Base-by-base conservation (phyloP, 2,329 filamentous ascomycete species). In the Penicillium sp. region DNA sequence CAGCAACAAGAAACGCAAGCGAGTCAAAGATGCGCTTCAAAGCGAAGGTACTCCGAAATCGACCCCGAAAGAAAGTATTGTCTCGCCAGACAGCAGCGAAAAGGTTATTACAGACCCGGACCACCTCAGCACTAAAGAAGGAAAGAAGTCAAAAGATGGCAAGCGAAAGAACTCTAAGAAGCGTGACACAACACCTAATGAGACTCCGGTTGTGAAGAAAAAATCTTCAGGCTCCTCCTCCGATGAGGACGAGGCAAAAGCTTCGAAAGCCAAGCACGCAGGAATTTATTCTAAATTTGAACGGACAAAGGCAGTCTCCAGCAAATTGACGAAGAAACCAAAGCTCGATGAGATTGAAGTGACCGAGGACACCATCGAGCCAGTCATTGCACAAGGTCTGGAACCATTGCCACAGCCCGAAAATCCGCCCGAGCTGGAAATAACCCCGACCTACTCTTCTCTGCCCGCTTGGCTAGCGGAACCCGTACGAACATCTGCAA, bases 401-500 rank as follows among this genome's bases (percentile, higher is more conserved):
- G 86, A 89, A 55, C 92, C 91, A 7, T 79, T 96, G 21, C 92
- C 92, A 8, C 92, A 96, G 65, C 92, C 72, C 21, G 70, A 72
- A 52, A 84, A 84, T 0, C 80, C 85, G 1, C 77, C 81, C 1
- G 82, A 87, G 46, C 76, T 83, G 29, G 78, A 79, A 1, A 81
- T 84, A 50, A 82, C 82, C 52, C 86, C 88, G 2, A 83, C 83
- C n/a, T 92, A 91, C 73, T 88, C 91, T 29, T 89, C 90, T 1
- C 79, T 96, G 3, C 93, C 93, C 0, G 65, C 81, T 3, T 98
- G 93, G 93, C 81, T 97, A 13, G 86, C 89, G 5, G 82, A 87
- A 13, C 92, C 93, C 0, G 82, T 89, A n/a, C 82, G 84, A 26
- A 86, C 92, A 4, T 81, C 87, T 0, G 81, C 86, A 9, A 81